Conservation (phyloP, 1,139 yeast genomes). For the Pneumocystis carinii region DNA sequence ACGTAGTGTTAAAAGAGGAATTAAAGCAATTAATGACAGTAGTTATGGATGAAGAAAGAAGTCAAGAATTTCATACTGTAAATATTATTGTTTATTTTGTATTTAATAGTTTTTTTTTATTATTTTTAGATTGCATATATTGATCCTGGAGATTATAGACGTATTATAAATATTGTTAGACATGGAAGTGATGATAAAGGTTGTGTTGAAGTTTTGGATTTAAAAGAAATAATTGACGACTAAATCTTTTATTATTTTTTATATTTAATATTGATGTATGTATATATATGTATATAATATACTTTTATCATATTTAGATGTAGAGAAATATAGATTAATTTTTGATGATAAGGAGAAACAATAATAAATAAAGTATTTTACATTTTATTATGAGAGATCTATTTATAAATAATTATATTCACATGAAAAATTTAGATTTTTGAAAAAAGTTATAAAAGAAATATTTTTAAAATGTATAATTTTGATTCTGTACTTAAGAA, state of each 20-base stretch:
- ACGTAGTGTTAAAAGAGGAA: slow-evolving; percentile 37
- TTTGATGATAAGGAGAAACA: too few relatives aligned
- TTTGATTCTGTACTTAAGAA: too few relatives aligned
- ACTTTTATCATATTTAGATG: too few relatives aligned
- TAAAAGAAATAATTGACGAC: slow-evolving; percentile 23
- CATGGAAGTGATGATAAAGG: slow-evolving; percentile 43
- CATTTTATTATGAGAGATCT: too few relatives aligned
- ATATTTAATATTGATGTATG: not conserved
- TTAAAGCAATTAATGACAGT: slow-evolving; percentile 36
- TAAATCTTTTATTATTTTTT: not conserved
- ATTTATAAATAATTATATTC: too few relatives aligned
- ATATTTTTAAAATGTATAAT: too few relatives aligned
- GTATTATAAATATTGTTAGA: slow-evolving; percentile 45
- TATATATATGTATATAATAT: too few relatives aligned
- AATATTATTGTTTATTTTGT: slow-evolving; percentile 33
- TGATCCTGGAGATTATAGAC: slow-evolving; percentile 78
- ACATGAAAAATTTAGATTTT: too few relatives aligned
- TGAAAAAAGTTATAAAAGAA: too few relatives aligned
- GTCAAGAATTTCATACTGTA: slow-evolving; percentile 41
- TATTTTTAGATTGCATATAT: slow-evolving; percentile 24
- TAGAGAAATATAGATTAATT: too few relatives aligned
- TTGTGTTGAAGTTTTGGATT: slow-evolving; percentile 68
- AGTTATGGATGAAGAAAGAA: slow-evolving; percentile 39
- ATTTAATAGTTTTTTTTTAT: not conserved
- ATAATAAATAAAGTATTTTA: too few relatives aligned